These are phyloP conservation scores for Aquilaria sinensis DNA, from an alignment of 345 rosid genomes.

Conservation along the genomic window DNA sequence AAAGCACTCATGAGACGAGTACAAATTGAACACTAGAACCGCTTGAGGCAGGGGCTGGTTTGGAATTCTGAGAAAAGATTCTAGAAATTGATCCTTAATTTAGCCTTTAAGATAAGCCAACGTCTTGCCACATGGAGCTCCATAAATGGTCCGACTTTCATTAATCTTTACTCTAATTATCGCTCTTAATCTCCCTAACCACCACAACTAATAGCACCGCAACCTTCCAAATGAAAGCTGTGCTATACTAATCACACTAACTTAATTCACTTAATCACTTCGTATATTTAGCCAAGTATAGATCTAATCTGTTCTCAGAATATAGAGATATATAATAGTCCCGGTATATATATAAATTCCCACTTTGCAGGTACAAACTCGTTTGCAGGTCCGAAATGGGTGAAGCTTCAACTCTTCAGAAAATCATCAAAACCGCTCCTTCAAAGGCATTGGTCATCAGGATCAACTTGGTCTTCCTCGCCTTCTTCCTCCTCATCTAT, in stretches of 20 bases:
- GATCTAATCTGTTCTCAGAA: no score
- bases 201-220: conserved; percentile 10
- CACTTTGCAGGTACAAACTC: conserved; percentile 10
- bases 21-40: no score
- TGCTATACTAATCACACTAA: no score
- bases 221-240: neutral
- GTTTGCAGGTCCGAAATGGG: conserved; percentile 23
- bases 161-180: conserved; percentile 21
- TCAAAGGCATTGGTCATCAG: conserved; percentile 58
- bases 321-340: no score
- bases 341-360: conserved; percentile 10
- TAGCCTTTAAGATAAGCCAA: conserved; percentile 25
- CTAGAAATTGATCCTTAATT: conserved; percentile 15
- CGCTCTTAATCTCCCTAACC: conserved; percentile 30
- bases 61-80: conserved; percentile 2
- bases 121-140: conserved; percentile 39
- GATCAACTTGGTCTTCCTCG: conserved; percentile 55
- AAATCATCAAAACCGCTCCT: conserved; percentile 50
- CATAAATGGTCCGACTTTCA: conserved; percentile 24
- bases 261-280: no score
- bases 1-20: no score
- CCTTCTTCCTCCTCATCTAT: conserved; percentile 53
- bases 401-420: conserved; percentile 28
- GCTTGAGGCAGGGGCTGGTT: conserved; percentile 1
- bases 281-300: no score